Conservation (phyloP, 768 basidiomycete species). For the Lactarius vividus region DNA sequence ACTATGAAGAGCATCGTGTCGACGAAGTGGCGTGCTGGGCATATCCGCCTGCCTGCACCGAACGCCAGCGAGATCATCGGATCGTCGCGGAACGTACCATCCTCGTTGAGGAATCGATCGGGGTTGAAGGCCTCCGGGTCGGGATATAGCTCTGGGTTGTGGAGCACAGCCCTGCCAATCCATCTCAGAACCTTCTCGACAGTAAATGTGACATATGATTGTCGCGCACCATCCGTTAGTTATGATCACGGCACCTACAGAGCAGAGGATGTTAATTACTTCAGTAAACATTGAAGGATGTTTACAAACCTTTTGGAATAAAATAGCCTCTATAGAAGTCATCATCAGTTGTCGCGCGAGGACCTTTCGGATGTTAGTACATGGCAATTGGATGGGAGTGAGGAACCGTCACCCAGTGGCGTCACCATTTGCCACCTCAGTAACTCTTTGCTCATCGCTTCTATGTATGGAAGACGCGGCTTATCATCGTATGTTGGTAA, state of each 20-base stretch:
- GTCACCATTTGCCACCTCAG: slow-evolving; percentile 28
- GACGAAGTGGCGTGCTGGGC: background rate
- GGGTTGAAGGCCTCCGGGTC: slow-evolving; percentile 33
- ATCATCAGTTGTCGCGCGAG: slow-evolving; percentile 21
- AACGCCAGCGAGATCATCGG: background rate
- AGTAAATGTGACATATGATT: background rate
- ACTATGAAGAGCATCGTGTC: background rate
- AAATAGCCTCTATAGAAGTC: background rate
- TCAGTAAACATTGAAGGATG: slow-evolving; percentile 23
- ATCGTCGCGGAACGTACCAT: slow-evolving; percentile 7
- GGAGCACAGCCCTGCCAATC: slow-evolving; percentile 4
- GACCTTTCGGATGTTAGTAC: background rate
- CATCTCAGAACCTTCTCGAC: background rate
- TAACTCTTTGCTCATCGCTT: slow-evolving; percentile 28
- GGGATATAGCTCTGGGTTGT: slow-evolving; percentile 31
- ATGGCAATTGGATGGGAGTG: background rate
- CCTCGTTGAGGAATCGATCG: slow-evolving; percentile 29
- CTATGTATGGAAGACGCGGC: slow-evolving; percentile 21
- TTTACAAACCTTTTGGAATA: slow-evolving; percentile 13
- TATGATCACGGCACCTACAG: slow-evolving; percentile 20
- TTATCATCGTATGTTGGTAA: background rate
- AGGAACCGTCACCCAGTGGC: slow-evolving; percentile 23
- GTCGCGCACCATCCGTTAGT: slow-evolving; percentile 29
- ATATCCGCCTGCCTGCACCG: background rate
- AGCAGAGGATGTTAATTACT: background rate